Base-by-base conservation (phyloP, 495 filamentous ascomycete genomes). In the Lasiosphaeria ovina region DNA sequence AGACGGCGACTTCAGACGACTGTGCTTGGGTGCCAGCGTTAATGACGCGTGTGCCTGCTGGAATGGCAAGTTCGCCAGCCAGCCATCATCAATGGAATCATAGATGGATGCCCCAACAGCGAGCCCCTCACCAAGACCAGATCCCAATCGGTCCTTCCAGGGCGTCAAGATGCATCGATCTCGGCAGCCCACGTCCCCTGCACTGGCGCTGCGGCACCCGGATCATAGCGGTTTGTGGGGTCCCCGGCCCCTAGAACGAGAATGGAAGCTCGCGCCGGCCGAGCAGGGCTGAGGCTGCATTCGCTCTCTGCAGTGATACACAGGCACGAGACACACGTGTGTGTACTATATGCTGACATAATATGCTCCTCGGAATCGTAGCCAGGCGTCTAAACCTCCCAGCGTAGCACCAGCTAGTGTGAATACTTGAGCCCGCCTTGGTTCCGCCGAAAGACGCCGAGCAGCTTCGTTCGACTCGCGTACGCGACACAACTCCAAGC, bases 381-480 rank as follows among this genome's bases (percentile, higher is more conserved):
- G 24, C 24, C 24, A 24, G 24, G 24, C 24, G 24, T 24, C 24
- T 24, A 24, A 24, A 24, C 24, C 24, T 24, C 24, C 24, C 24
- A 24, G 24, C 24, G 24, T 24, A 24, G 24, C 24, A 24, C 24
- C 2, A 24, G 24, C 24, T 24, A 24, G 24, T 24, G 24, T 24
- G 24, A 24, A 24, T 24, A 24, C 24, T 24, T 24, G 24, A 24
- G 24, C 24, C 24, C 24, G 24, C 24, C 24, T 24, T 24, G 24
- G 24, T 24, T 54, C 12, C 34, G 51, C 51, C 51, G 51, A 54
- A 54, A n/a, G 38, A 14, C 51, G 51, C 51, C 51, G 51, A 54
- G 34, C n/a, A 54, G 31, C 51, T 11, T 38, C 11, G 35, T 8
- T 40, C 51, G 0, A 40, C n/a, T 24, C 24, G 24, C 24, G 24